Evolutionary conservation across 306 rosid species (phyloP), one percentile per base, ranked within the genome.

Genomic region (Cucumis cinereus): DNA sequence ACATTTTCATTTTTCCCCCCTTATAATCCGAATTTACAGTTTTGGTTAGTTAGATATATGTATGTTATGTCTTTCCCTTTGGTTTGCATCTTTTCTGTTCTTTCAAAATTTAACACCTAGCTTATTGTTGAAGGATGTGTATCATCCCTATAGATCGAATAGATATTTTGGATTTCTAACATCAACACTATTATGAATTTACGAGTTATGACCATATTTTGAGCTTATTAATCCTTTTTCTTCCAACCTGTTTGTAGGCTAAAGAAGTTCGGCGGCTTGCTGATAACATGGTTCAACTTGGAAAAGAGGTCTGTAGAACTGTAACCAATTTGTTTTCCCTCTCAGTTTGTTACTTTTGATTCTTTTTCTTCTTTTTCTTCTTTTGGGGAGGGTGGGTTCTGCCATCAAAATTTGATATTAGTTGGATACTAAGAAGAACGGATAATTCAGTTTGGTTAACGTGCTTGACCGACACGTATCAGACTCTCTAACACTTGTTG

Each of bases 251-350:
- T 78, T 73, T 79, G 20, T 53, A 93, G 98, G 99, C 99, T 14
- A 94, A 94, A 73, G 99, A 94, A 87, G 6, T 94, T 16, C 86
- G 96, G n/a, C 87, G 99, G 62, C 83, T 86, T 43, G 99, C 97
- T 5, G 99, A 94, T 83, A 88, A 84, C 19, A 94, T 94, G 99
- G 97, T 94, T 16, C 89, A 84, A 74, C 90, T 94, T 77, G 97
- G 99, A 74, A 94, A 94, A 89, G 97, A 94, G 87, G 98, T 89
- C 19, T 23, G 84, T 17, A 11, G 74, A 16, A 23, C 19, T 17
- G 19, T 13, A 57, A 19, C 16, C 11, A 28, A 16, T 61, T 45
- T 15, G 13, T 45, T 20, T 68, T 19, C 35, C 55, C 5, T 43
- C 55, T 68, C 52, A 64, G 19, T n/a, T 1, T 41, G 28, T 20